Percentiles rank a stretch among this genome's conserved stretches.
Evolutionary conservation across 1,284 basidiomycete species (phyloP).

Genomic region (Apiotrichum sp.): DNA sequence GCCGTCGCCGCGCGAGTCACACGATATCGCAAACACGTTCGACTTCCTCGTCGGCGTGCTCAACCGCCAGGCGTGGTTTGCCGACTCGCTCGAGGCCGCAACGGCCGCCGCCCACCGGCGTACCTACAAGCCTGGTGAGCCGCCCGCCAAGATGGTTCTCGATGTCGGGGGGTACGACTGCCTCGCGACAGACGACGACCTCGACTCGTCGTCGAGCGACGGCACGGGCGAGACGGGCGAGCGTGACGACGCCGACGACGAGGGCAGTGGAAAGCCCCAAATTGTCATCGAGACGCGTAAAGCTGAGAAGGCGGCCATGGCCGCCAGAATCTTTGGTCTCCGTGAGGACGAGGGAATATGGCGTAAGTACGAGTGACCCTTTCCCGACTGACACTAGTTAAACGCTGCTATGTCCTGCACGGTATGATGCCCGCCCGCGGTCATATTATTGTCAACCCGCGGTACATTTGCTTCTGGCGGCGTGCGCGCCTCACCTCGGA

Average conservation of each 20-base stretch:
- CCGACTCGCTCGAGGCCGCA: slow-evolving; percentile 23
- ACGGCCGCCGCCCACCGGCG: slow-evolving; percentile 21
- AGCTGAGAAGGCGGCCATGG: slow-evolving; percentile 31
- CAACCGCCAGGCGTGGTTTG: slow-evolving; percentile 40
- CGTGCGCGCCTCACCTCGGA: slow-evolving; percentile 34
- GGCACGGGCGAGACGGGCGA: neutral
- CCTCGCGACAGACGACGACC: slow-evolving; percentile 35
- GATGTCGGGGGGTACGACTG: slow-evolving; percentile 37
- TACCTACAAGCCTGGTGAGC: slow-evolving; percentile 22
- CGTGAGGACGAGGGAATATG: slow-evolving; percentile 42
- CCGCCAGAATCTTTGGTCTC: slow-evolving; percentile 42
- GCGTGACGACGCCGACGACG: slow-evolving; percentile 1
- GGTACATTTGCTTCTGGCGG: slow-evolving; percentile 46
- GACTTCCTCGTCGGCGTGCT: slow-evolving; percentile 41
- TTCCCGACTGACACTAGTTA: slow-evolving; percentile 16
- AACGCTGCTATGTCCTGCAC: slow-evolving; percentile 41
- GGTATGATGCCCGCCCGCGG: slow-evolving; percentile 38
- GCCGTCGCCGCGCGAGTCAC: neutral
- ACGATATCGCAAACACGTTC: slow-evolving; percentile 10
- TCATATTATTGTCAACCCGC: slow-evolving; percentile 41
- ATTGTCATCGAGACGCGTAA: slow-evolving; percentile 23
- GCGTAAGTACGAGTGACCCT: slow-evolving; percentile 11
- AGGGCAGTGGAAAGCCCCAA: slow-evolving; percentile 12
- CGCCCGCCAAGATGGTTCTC: slow-evolving; percentile 26
- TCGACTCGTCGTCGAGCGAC: slow-evolving; percentile 8